Evolutionary conservation across 202 grass and related monocot genomes (phyloP).

Genomic region (Digitaria exilis): DNA sequence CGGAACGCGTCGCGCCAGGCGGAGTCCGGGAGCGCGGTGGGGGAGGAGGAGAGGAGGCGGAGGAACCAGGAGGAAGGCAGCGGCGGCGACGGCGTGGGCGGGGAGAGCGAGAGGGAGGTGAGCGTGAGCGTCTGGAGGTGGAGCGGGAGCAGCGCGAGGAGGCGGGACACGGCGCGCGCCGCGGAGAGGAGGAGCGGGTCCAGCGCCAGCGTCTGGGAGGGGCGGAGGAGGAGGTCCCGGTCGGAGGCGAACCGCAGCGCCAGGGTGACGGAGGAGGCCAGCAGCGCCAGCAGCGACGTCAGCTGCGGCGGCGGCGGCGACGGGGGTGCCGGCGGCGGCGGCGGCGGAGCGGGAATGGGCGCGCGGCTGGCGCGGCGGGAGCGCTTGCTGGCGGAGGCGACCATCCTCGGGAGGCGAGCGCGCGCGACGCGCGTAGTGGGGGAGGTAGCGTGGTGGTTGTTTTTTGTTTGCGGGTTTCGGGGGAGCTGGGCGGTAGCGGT

Average conservation of each 20-base stretch:
- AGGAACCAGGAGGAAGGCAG: conserved; percentile 70
- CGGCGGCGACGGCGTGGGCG: conserved; percentile 37
- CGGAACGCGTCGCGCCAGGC: conserved; percentile 73
- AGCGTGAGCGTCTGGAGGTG: conserved; percentile 66
- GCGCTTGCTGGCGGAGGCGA: conserved; percentile 37
- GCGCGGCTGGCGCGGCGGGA: conserved; percentile 15
- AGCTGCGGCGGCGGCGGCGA: conserved; percentile 38
- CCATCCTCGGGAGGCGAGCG: conserved; percentile 34
- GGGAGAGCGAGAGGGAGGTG: conserved; percentile 57
- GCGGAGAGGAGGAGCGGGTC: conserved; percentile 69
- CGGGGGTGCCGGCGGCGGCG: background rate
- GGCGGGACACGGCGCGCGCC: conserved; percentile 56
- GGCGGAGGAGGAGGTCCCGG: conserved; percentile 52
- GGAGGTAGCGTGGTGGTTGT: background rate
- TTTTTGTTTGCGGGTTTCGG: conserved; percentile 16
- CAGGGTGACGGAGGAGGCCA: conserved; percentile 62
- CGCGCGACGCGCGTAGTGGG: background rate
- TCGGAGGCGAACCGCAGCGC: conserved; percentile 55
- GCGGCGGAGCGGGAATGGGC: background rate
- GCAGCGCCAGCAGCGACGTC: conserved; percentile 51
- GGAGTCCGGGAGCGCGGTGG: conserved; percentile 37
- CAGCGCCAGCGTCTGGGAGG: conserved; percentile 53
- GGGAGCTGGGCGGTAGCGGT: conserved; percentile 21
- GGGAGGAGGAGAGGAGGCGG: conserved; percentile 49
- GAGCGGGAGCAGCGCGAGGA: conserved; percentile 58